Conservation (phyloP, 495 filamentous ascomycete genomes). For the Neurospora sp. region DNA sequence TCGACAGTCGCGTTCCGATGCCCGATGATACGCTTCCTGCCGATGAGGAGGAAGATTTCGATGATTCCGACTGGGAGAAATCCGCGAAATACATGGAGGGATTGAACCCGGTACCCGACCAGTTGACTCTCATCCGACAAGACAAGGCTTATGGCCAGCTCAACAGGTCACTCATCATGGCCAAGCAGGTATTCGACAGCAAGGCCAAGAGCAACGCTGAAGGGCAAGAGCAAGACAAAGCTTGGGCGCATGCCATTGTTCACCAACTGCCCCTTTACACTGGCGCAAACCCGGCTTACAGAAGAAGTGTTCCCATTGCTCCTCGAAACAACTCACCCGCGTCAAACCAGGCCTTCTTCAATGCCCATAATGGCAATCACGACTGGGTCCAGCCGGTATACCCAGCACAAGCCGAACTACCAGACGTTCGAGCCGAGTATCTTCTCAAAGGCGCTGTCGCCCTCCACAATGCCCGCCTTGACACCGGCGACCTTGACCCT, state of each 20-base stretch:
- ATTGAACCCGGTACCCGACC: neutral
- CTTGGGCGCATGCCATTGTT: neutral
- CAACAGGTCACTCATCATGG: neutral
- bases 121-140: neutral
- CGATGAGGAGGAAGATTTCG: neutral
- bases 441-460: neutral
- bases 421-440: neutral
- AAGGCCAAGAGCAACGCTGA: neutral
- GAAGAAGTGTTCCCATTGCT: neutral
- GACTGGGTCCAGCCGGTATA: neutral
- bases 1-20: neutral
- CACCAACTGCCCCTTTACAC: neutral
- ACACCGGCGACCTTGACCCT: neutral
- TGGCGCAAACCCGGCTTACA: neutral
- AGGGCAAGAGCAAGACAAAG: neutral
- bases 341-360: neutral
- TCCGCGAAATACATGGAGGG: neutral
- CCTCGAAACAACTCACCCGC: neutral
- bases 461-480: neutral
- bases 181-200: neutral
- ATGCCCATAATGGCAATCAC: neutral
- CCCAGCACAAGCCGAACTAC: neutral
- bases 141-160: neutral
- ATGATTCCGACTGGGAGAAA: neutral
- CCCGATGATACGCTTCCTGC: neutral